Evolutionary conservation across 352 stramenopile genomes (phyloP), one percentile per base, ranked within the genome.

Genomic region (Phytophthora rubi): DNA sequence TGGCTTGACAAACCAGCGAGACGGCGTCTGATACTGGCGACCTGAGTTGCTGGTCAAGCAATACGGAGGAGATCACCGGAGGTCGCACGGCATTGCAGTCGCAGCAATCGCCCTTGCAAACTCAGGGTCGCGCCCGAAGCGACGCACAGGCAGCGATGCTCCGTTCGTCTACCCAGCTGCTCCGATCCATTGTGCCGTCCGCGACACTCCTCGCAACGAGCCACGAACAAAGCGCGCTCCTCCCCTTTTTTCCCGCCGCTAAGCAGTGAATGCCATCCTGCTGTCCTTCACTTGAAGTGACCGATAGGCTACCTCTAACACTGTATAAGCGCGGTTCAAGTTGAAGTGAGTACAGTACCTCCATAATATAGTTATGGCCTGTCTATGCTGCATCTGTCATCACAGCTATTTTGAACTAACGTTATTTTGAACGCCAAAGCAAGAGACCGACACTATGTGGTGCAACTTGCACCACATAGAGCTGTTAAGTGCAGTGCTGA

Each of bases 1-100:
- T 32, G 61, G 51, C 15, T 26, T 49, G 15, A 65, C 16, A 18
- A 48, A 59, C 15, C 23, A 6, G 13, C 18, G 53, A 69, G 62
- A 49, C 48, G 62, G 33, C 66, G n/a, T 30, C 57, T 66, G 68
- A 73, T 73, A 70, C 53, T 65, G 66, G 37, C n/a, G n/a, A 45
- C 23, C 42, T 53, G 42, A 62, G 35, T 53, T 62, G 56, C 39
- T 53, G 33, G 16, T 47, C 26, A 44, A 18, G 33, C n/a, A 8
- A 32, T n/a, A 10, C 28, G 15, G 10, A 45, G 10, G n/a, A 26
- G 28, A 44, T 26, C 28, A 28, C 10, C 6, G 15, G 6, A 16
- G 13, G 12, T 18, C 39, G 39, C 39, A 47, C 15, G 39, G 39
- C 45, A n/a, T 30, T 30, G 45, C 16, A 35, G 58, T 51, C 18